Percentiles rank a stretch among this genome's conserved stretches.
phyloP scores from a whole-genome alignment of 139 green algal genomes.

The Tetradesmus lagerheimii region DNA sequence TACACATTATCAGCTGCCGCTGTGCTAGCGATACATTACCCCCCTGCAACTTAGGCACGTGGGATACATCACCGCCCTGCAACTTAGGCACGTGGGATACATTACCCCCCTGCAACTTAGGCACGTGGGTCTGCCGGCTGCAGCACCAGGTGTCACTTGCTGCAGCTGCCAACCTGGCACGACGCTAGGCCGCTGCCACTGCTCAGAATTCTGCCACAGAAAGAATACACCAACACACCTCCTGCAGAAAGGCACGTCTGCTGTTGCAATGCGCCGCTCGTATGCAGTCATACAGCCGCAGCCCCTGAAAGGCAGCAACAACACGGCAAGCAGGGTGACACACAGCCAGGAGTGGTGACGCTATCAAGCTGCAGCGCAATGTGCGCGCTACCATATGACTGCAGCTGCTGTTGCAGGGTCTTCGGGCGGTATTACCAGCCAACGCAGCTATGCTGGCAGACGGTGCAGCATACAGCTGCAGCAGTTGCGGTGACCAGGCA shows the following conservation, averaged over 20 bases:
- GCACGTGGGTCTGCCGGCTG: no score
- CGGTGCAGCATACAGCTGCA: not conserved
- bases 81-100: no score
- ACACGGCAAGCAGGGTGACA: not conserved
- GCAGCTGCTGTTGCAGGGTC: not conserved
- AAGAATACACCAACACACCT: not conserved
- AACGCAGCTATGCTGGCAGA: not conserved
- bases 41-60: no score
- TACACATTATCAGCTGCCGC: not conserved
- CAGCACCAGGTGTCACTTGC: not conserved
- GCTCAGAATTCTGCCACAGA: not conserved
- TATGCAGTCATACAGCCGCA: conserved; percentile 31
- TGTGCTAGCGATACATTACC: no score
- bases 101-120: no score
- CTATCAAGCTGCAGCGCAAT: not conserved
- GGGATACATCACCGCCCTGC: no score
- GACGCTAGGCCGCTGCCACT: not conserved
- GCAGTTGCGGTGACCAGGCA: not conserved
- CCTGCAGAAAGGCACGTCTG: not conserved
- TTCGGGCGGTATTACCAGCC: not conserved
- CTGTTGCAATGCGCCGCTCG: not conserved
- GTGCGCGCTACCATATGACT: not conserved
- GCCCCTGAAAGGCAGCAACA: not conserved
- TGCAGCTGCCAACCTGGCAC: not conserved
- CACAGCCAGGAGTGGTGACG: not conserved